phyloP scores from a whole-genome alignment of 495 filamentous ascomycete species.

The Podospora fimiseda region DNA sequence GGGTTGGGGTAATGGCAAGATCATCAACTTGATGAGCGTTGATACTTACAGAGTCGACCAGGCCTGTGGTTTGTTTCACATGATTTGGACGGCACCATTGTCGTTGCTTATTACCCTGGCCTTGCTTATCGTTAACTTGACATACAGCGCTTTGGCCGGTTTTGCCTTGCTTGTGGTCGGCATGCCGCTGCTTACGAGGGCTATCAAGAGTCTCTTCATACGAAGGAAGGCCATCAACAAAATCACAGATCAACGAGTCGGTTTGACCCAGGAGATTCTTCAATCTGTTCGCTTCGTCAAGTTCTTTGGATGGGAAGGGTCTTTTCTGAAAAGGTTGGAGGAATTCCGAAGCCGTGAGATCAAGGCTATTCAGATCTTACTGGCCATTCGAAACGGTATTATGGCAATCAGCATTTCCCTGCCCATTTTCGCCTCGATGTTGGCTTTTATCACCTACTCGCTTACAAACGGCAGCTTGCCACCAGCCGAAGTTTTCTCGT shows the following conservation, averaged over 20 bases:
- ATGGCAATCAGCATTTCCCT: constrained; percentile 68
- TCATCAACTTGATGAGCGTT: constrained; percentile 86
- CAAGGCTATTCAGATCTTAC: constrained; percentile 65
- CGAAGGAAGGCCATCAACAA: constrained; percentile 78
- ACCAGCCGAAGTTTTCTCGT: constrained; percentile 82
- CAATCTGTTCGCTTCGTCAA: constrained; percentile 91
- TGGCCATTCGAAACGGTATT: constrained; percentile 78
- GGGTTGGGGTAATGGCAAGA: constrained; percentile 86
- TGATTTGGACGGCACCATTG: constrained; percentile 81
- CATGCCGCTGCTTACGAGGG: constrained; percentile 64
- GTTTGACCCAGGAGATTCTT: constrained; percentile 86
- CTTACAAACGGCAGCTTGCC: constrained; percentile 63
- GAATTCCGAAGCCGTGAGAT: constrained; percentile 71
- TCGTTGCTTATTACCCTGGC: constrained; percentile 69
- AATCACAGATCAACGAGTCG: constrained; percentile 84
- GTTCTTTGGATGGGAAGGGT: constrained; percentile 89
- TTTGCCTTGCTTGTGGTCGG: constrained; percentile 75
- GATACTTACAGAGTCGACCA: constrained; percentile 88
- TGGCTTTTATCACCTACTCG: constrained; percentile 89
- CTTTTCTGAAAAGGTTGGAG: constrained; percentile 70
- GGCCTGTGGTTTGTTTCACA: constrained; percentile 79
- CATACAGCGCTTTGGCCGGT: constrained; percentile 81
- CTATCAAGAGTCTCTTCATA: constrained; percentile 63
- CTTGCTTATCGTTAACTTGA: constrained; percentile 75
- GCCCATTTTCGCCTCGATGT: constrained; percentile 89